Evolutionary conservation across 371 early-diverging fungal species (phyloP).

Genomic region (Mucor racemosus): DNA sequence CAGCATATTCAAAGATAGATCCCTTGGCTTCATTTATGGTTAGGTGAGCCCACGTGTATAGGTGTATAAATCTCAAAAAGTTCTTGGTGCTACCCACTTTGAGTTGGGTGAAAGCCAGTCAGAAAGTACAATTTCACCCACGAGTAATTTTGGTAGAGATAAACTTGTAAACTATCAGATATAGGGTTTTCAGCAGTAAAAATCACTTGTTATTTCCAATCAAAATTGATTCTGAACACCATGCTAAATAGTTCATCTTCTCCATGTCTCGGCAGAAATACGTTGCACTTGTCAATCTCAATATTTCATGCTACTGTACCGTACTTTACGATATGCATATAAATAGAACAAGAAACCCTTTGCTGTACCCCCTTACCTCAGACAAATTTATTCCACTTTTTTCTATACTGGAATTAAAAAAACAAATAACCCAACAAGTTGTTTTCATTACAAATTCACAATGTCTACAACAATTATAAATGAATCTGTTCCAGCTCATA

Average conservation of each 20-base stretch:
- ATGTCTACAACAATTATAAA: not conserved
- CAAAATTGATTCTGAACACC: not conserved
- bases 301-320: too few species aligned
- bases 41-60: not conserved
- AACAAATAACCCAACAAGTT: not conserved
- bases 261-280: slow-evolving; percentile 1
- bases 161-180: too few species aligned
- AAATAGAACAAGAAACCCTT: not conserved
- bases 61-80: not conserved
- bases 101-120: not conserved
- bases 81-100: not conserved
- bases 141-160: not conserved
- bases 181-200: not conserved
- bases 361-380: not conserved
- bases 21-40: not conserved
- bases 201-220: not conserved
- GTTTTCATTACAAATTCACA: not conserved
- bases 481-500: not conserved
- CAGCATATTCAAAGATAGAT: not conserved
- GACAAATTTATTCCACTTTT: not conserved
- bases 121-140: not conserved
- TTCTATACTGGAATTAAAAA: too few species aligned
- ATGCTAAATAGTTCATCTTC: not conserved
- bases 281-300: slow-evolving; percentile 1
- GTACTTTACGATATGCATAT: not conserved